Conservation (phyloP, 2,329 filamentous ascomycete species). For the Xylaria sp. region DNA sequence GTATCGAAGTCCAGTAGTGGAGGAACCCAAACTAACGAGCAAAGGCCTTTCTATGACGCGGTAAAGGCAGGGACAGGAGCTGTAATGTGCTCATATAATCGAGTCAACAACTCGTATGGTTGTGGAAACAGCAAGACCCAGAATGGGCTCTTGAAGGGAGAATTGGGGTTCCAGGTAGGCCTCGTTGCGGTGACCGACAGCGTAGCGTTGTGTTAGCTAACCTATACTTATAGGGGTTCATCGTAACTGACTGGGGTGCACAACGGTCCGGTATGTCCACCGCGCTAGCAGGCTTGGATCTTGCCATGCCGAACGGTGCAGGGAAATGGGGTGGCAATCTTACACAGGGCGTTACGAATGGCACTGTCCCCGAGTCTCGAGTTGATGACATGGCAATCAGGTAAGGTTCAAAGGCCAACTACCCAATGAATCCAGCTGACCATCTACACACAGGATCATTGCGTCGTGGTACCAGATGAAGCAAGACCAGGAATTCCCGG, state of each 20-base stretch:
- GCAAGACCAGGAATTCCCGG: constrained; percentile 37
- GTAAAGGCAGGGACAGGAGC: constrained; percentile 35
- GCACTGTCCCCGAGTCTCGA: constrained; percentile 43
- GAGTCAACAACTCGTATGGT: constrained; percentile 52
- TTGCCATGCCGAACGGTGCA: constrained; percentile 50
- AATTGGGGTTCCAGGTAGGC: constrained; percentile 42
- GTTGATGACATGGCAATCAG: constrained; percentile 58
- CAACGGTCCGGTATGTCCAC: constrained; percentile 45
- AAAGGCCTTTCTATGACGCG: constrained; percentile 11
- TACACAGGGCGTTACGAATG: constrained; percentile 51
- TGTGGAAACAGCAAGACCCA: constrained; percentile 53
- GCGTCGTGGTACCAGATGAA: constrained; percentile 47
- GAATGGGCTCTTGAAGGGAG: constrained; percentile 51
- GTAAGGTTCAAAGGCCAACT: constrained; percentile 14
- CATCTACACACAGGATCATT: constrained; percentile 22
- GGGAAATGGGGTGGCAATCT: constrained; percentile 49
- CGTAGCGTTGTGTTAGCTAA: too few species aligned
- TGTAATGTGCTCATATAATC: constrained; percentile 50
- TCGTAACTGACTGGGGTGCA: constrained; percentile 47
- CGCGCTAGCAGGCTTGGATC: constrained; percentile 52
- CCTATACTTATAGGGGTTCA: constrained; percentile 39
- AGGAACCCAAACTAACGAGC: too few species aligned
- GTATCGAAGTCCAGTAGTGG: constrained; percentile 19
- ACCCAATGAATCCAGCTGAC: constrained; percentile 17
- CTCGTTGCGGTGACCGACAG: too few species aligned